Evolutionary conservation across 2,329 filamentous ascomycete genomes (phyloP), one percentile per base, ranked within the genome.

Genomic region (Tolypocladium album): DNA sequence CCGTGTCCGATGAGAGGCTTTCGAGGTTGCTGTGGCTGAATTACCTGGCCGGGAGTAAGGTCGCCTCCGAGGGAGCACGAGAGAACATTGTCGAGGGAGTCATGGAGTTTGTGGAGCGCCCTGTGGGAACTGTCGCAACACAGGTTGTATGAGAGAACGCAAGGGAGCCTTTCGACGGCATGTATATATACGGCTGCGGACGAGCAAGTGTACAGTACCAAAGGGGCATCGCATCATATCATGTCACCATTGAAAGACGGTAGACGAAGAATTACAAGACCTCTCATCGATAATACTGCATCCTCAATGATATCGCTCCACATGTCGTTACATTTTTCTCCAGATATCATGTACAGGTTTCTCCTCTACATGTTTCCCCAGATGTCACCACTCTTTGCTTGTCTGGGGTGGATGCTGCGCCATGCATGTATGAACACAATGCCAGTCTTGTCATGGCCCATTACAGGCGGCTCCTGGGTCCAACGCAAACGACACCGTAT

Each of bases 1-100:
- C 80, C 0, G 85, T 97, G 1, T 67, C 74, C 0, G 94, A 97
- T 69, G 89, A 94, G 76, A 80, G 93, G 59, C 79, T 99, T 15
- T 88, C 88, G 60, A 84, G 89, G 61, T 76, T 93, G 61, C 76
- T 97, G 27, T 97, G 93, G 93, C 75, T 97, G 70, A 88, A 92
- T 66, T 99, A 96, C 74, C 78, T 99, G 39, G 90, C 85, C 5
- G 94, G 94, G 0, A 88, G 85, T 71, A 91, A 87, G 67, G 92
- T 97, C 12, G 92, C 92, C 38, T 95, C 90, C 64, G 91, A 96
- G 72, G 79, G 82, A 3, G 90, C 92, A 20, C 82, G 93, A 65
- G 80, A 85, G 74, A 95, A 83, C 66, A 88, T 99, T 57, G 88
- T 96, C 4, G 86, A 95, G 56, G 94, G 94, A 0, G 83, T 96